Conservation (phyloP, 1,284 basidiomycete species). For the Trichosporon sp. region DNA sequence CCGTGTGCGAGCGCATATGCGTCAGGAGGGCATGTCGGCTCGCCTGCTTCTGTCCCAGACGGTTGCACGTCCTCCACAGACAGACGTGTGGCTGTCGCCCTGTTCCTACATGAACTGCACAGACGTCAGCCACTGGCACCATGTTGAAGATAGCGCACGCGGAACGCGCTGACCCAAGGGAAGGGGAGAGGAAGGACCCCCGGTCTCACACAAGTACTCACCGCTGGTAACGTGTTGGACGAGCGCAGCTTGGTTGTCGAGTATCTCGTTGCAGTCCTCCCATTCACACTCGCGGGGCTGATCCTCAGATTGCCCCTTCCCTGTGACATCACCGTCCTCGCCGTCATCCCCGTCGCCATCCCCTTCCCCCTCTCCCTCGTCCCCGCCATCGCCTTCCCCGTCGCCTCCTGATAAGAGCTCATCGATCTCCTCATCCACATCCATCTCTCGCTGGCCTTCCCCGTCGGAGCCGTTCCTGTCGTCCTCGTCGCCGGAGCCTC, state of each 20-base stretch:
- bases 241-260: constrained; percentile 21
- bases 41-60: constrained; percentile 35
- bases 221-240: constrained; percentile 32
- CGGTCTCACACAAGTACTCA: constrained; percentile 23
- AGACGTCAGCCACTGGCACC: neutral
- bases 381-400: neutral
- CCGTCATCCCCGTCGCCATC: constrained; percentile 6
- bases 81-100: constrained; percentile 32
- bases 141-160: neutral
- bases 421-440: constrained; percentile 32
- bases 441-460: constrained; percentile 9
- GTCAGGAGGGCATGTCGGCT: constrained; percentile 34
- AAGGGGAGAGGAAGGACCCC: neutral
- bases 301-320: neutral
- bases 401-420: constrained; percentile 21
- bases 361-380: constrained; percentile 6
- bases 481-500: constrained; percentile 1
- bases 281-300: constrained; percentile 22
- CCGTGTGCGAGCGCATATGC: constrained; percentile 93
- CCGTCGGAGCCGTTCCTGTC: neutral
- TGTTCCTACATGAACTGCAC: constrained; percentile 28
- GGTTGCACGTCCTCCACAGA: constrained; percentile 31
- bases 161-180: neutral
- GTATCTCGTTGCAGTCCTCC: constrained; percentile 26
- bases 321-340: neutral